Base-by-base conservation (phyloP, 495 filamentous ascomycete genomes). In the Antarctomyces pellizariae region DNA sequence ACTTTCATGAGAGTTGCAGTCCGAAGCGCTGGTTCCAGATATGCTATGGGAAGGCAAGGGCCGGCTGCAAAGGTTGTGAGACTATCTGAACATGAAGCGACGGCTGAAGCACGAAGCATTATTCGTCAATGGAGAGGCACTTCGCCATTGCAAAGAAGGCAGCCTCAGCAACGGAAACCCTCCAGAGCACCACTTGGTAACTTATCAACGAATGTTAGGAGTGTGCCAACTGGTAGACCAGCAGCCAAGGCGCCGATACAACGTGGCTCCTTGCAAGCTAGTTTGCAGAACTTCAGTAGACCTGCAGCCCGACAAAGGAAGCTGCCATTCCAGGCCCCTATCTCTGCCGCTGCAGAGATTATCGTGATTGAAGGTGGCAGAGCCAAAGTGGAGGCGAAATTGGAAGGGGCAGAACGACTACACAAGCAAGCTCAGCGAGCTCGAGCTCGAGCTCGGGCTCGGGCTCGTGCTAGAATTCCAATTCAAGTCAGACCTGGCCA, bases 1-100 rank as follows among this genome's bases (percentile, higher is more conserved):
- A 49, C 52, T 16, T 95, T 95, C 40, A 50, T 93, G 12, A 67
- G 66, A 26, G 46, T 97, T 35, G 86, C 86, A 20, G 63, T 64
- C 11, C 68, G 89, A 25, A 53, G 59, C 32, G 78, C 65, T 23
- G 69, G 59, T 9, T 58, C 49, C 30, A 61, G 63, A 35, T 38
- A 36, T 20, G 69, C 76, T 34, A 41, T 56, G 32, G 83, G 78
- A 4, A 67, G 73, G 38, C 62, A 70, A 30, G 78, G 69, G 26
- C 80, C 79, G n/a, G 58, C 63, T 3, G 54, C 46, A 17, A 97
- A 93, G 43, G 47, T 65, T 16, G 63, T 97, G 26, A 51, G 64
- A 17, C 44, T 97, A 4, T 70, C 67, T 18, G 83, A 66, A 14
- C 56, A 54, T 13, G 39, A 50, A 9, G 83, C 93, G 37, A 90